phyloP scores from a whole-genome alignment of 2,329 filamentous ascomycete genomes.

The Curvularia verruculosa region DNA sequence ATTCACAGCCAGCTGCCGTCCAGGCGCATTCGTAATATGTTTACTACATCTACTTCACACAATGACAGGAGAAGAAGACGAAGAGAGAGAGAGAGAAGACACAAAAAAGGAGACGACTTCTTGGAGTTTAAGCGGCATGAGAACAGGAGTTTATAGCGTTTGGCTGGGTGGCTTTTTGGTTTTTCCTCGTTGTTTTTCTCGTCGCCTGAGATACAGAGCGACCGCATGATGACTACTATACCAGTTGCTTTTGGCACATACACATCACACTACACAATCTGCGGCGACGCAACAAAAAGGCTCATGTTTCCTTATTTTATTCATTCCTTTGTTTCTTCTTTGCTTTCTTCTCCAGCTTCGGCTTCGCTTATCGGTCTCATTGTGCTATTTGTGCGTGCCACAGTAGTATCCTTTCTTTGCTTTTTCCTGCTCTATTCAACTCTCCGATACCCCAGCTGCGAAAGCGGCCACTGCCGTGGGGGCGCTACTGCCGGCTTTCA shows the following conservation, averaged over 20 bases:
- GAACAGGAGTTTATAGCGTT: slow-evolving; percentile 11
- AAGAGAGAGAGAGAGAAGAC: neutral
- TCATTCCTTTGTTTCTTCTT: neutral
- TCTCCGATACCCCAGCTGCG: slow-evolving; percentile 15
- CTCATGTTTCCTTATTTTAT: slow-evolving; percentile 14
- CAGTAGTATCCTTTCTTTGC: neutral
- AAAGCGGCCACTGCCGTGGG: neutral
- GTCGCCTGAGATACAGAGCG: neutral
- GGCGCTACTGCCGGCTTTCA: neutral
- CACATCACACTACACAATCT: slow-evolving; percentile 12
- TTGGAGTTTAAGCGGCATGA: slow-evolving; percentile 13
- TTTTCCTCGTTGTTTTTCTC: neutral
- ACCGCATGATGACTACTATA: slow-evolving; percentile 6
- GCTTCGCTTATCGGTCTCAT: neutral
- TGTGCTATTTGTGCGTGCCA: neutral
- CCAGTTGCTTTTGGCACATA: neutral
- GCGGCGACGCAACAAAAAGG: slow-evolving; percentile 17
- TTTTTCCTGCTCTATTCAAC: neutral
- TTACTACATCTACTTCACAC: neutral
- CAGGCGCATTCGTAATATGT: slow-evolving; percentile 23
- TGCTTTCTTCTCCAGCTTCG: no score
- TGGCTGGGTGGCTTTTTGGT: neutral
- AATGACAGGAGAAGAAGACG: neutral
- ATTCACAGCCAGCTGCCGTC: slow-evolving; percentile 34
- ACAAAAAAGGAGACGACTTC: neutral